Base-by-base conservation (phyloP, 2,329 filamentous ascomycete genomes). In the Diaporthe sp. region DNA sequence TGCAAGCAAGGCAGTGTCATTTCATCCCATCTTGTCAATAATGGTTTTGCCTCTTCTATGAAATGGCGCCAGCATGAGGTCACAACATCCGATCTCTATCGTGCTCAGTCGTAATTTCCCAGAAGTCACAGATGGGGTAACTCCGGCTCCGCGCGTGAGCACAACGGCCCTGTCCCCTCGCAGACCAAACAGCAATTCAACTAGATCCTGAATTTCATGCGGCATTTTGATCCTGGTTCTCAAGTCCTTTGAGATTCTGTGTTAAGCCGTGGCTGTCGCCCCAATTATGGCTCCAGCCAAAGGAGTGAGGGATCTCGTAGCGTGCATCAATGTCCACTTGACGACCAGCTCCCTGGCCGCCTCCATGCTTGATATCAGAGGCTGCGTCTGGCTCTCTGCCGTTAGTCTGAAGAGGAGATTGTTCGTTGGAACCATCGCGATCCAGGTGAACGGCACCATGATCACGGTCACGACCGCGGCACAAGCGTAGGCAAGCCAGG, bases 401-500 rank as follows among this genome's bases (percentile, higher is more conserved):
- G 17, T 32, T 4, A 70, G 12, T 22, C 53, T 27, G 15, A 69
- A 73, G 9, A 73, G 27, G 4, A 37, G 66, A 69, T 82, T 78
- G 70, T 84, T 85, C 6, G 81, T 83, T 2, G 81, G 79, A 22
- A 70, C 77, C 81, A 84, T 83, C 32, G 80, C 71, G 15, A 81
- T 27, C 81, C 79, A 83, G 3, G 83, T 84, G 70, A 83, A 85
- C 1, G 83, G 83, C 25, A 83, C 76, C 75, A 84, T 83, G 53
- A 56, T 53, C 19, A 84, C 65, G 12, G 71, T 73, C 30, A 53
- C 15, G 4, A 73, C 12, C 2, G 50, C 63, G 13, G 71, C 71
- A 37, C 17, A 17, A 42, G 50, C 59, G 37, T 72, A 72, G 4
- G 58, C 32, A 19, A 35, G 37, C 59, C 44, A 65, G 6, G 59